These are phyloP conservation scores for Camelina laxa DNA, from an alignment of 345 rosid species.

Conservation along the genomic window DNA sequence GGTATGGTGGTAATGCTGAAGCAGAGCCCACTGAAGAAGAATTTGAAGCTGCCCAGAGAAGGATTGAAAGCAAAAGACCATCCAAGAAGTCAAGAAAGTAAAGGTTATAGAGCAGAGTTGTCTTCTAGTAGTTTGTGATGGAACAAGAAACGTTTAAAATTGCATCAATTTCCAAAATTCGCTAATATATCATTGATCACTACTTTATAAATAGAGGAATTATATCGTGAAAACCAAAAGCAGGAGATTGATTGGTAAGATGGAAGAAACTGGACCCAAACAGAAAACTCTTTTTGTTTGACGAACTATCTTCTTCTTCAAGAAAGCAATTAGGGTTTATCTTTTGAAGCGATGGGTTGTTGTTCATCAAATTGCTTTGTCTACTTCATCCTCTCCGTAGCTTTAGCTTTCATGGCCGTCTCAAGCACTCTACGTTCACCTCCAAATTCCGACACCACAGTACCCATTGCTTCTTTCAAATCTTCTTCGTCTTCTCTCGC, in stretches of 20 bases:
- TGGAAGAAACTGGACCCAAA: background rate
- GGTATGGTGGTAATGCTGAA: constrained; percentile 60
- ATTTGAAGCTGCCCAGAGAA: constrained; percentile 77
- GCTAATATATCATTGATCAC: background rate
- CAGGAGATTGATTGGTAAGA: background rate
- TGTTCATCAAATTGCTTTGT: constrained; percentile 51
- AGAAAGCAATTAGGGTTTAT: constrained; percentile 4
- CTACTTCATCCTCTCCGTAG: constrained; percentile 62
- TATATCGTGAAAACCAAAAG: background rate
- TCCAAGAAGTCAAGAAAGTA: constrained; percentile 58
- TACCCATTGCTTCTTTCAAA: constrained; percentile 4
- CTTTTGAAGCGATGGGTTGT: constrained; percentile 29
- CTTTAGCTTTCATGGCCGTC: constrained; percentile 74
- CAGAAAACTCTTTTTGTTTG: background rate
- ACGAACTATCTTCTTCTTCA: constrained; percentile 31
- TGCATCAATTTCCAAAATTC: background rate
- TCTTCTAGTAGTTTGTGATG: background rate
- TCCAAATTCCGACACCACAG: constrained; percentile 33
- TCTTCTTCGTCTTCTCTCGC: constrained; percentile 44
- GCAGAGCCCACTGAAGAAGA: constrained; percentile 90
- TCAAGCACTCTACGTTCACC: constrained; percentile 52
- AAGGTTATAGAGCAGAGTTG: constrained; percentile 17
- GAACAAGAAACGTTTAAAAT: constrained; percentile 1
- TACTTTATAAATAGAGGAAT: background rate
- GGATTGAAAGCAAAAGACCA: constrained; percentile 51